Evolutionary conservation across 345 rosid species (phyloP).

Genomic region (Microcos paniculata): DNA sequence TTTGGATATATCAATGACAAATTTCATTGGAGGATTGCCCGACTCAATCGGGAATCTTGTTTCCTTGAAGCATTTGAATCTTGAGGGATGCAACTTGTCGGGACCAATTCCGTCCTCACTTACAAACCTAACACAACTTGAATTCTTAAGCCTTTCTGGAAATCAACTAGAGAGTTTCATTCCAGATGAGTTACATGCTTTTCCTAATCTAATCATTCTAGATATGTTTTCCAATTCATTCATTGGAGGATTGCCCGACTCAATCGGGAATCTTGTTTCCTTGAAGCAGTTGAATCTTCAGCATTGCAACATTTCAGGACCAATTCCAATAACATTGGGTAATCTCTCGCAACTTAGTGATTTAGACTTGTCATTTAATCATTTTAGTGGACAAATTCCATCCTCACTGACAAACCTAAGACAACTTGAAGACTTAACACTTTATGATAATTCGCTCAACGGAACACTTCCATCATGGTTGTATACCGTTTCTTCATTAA

Average conservation of each 20-base stretch:
- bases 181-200: constrained; percentile 1
- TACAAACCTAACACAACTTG: neutral
- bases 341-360: too few relatives aligned
- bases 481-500: neutral
- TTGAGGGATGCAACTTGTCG: neutral
- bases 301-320: too few relatives aligned
- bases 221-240: neutral
- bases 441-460: neutral
- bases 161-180: neutral
- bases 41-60: neutral
- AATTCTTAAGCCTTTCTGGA: too few relatives aligned
- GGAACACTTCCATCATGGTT: constrained; percentile 27
- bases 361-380: neutral
- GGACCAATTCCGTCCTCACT: constrained; percentile 13
- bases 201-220: neutral
- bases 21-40: neutral
- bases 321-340: too few relatives aligned
- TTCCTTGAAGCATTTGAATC: neutral
- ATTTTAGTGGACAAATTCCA: neutral
- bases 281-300: neutral
- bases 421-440: neutral
- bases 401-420: constrained; percentile 7
- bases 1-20: neutral
- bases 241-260: neutral
- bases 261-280: too few relatives aligned